phyloP scores from a whole-genome alignment of 164 flowering plant species.

The Magnolia officinalis region DNA sequence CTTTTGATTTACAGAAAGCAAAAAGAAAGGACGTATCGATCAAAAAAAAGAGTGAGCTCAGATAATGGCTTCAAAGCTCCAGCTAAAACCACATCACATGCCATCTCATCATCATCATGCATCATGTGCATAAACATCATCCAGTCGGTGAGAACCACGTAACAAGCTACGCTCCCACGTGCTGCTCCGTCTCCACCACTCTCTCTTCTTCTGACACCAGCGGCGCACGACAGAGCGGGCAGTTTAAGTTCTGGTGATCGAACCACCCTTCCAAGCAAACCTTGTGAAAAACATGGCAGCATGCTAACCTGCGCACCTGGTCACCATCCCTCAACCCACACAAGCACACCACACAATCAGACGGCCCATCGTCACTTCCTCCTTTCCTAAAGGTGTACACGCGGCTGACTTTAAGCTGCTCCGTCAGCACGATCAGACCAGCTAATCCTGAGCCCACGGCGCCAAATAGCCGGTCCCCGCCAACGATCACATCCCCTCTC shows the following conservation, averaged over 20 bases:
- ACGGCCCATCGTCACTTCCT: constrained; percentile 2
- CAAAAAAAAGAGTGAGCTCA: too few species aligned
- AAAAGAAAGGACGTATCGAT: too few species aligned
- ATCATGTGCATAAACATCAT: background rate
- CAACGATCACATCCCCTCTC: background rate
- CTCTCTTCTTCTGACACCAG: constrained; percentile 9
- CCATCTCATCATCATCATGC: background rate
- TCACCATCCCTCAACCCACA: constrained; percentile 49
- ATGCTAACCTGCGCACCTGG: constrained; percentile 49
- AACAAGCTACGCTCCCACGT: background rate
- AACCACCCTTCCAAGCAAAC: constrained; percentile 79
- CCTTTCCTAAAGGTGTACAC: constrained; percentile 25
- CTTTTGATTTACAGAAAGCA: too few species aligned
- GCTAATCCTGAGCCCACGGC: constrained; percentile 43
- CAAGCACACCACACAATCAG: constrained; percentile 62
- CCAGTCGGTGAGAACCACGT: constrained; percentile 1
- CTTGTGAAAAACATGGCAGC: constrained; percentile 73
- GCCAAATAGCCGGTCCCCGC: constrained; percentile 9
- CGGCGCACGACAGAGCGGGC: constrained; percentile 74
- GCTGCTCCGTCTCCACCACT: background rate
- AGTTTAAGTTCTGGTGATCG: constrained; percentile 47
- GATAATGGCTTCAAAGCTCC: too few species aligned
- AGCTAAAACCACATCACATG: background rate
- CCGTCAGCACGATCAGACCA: constrained; percentile 37
- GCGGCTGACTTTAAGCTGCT: constrained; percentile 42